Percentiles rank a stretch among this genome's conserved stretches.
Evolutionary conservation across 108 stramenopile species (phyloP).

Genomic region (Nitzschia putrida): DNA sequence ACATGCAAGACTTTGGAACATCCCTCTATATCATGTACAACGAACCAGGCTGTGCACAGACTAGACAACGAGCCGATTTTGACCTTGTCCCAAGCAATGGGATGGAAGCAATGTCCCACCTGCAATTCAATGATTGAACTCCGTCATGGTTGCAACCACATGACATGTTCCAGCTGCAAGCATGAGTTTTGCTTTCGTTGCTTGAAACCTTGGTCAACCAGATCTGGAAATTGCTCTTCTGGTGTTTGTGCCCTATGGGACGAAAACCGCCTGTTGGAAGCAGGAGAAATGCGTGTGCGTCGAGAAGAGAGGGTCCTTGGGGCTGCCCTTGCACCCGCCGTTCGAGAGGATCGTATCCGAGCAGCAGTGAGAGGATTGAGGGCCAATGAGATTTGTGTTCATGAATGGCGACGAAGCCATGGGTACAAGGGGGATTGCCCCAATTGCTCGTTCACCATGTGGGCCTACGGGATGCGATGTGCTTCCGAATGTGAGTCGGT

Average conservation of each 20-base stretch:
- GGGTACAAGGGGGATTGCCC: slow-evolving; percentile 45
- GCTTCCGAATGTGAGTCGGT: slow-evolving; percentile 47
- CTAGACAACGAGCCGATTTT: slow-evolving; percentile 33
- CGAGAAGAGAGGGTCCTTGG: slow-evolving; percentile 36
- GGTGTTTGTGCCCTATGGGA: slow-evolving; percentile 54
- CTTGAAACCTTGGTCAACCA: slow-evolving; percentile 37
- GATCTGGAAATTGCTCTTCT: slow-evolving; percentile 29
- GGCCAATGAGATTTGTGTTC: slow-evolving; percentile 48
- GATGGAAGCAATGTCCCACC: slow-evolving; percentile 60
- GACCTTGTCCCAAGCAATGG: slow-evolving; percentile 27
- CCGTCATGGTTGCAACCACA: slow-evolving; percentile 55
- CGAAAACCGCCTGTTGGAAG: slow-evolving; percentile 44
- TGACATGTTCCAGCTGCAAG: slow-evolving; percentile 47
- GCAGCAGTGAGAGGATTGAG: slow-evolving; percentile 33
- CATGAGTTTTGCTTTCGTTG: slow-evolving; percentile 59
- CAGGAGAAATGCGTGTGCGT: slow-evolving; percentile 52
- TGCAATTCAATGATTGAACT: slow-evolving; percentile 54
- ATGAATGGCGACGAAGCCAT: slow-evolving; percentile 39
- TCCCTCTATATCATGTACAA: slow-evolving; percentile 35
- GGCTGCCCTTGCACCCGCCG: slow-evolving; percentile 12
- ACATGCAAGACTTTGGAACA: slow-evolving; percentile 46
- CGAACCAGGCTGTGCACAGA: slow-evolving; percentile 22
- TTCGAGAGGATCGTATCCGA: slow-evolving; percentile 26
- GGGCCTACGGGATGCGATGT: slow-evolving; percentile 56
- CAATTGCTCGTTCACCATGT: slow-evolving; percentile 38